Base-by-base conservation (phyloP, 805 yeast genomes). In the Metschnikowia gruessii region DNA sequence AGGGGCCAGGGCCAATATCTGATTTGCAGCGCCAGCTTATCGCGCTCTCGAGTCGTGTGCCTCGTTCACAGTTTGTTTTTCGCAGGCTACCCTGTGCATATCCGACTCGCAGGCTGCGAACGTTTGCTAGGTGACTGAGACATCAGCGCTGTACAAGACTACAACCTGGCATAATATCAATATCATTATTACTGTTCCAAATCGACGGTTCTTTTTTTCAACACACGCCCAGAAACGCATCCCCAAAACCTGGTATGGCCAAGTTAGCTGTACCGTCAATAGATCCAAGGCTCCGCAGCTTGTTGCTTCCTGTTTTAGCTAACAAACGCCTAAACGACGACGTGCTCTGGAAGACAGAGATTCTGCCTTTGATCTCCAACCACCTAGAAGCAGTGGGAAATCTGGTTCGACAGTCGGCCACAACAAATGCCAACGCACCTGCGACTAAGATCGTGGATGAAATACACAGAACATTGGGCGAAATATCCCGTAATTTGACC, bases 401-500 rank as follows among this genome's bases (percentile, higher is more conserved):
- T 11, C 47, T 40, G 41, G 40, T 45, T 13, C 39, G 41, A 8
- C 43, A 45, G 34, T 37, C 40, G 10, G 40, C 32, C 22, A 43
- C 45, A 10, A 35, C 44, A 13, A 42, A 50, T 21, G 48, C 51
- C 18, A 37, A 46, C 28, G 43, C 52, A 11, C 49, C 52, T 3
- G 37, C 41, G 10, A 33, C 43, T 2, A n/a, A 17, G 8, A 21
- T 40, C 3, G 37, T 46, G 22, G 50, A 41, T 35, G 51, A 45
- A 13, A 42, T 52, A 7, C 19, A 26, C 33, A 16, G 11, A 9
- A 40, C 49, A 4, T 29, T 50, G 26, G 43, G 31, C n/a, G 43
- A 31, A 19, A 43, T 52, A 31, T 29, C 31, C 26, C 31, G 32
- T 11, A 45, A 36, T 39, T 65, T 70, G 47, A 46, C 53, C 22